Conservation (phyloP, 73 alveolate genomes). For the Paraurostyla sp. region DNA sequence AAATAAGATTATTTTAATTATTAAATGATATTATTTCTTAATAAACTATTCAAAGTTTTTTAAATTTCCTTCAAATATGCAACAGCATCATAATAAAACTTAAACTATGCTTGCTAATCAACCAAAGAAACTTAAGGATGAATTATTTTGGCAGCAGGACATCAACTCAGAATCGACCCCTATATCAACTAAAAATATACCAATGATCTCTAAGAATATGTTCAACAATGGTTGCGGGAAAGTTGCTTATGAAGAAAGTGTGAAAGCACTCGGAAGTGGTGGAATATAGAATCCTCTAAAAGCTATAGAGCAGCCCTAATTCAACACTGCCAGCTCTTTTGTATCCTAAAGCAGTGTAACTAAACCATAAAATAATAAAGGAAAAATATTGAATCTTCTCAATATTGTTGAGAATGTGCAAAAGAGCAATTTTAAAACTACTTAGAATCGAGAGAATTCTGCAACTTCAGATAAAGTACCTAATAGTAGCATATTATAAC, state of each 20-base stretch:
- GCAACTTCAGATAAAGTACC: neutral
- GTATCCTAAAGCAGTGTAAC: no score
- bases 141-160: neutral
- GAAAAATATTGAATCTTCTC: no score
- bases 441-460: neutral
- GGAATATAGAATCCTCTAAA: neutral
- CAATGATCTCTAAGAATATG: neutral
- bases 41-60: no score
- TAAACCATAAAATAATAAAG: no score
- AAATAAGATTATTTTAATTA: no score
- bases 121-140: neutral
- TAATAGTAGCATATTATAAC: neutral
- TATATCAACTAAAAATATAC: neutral
- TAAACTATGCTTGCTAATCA: no score
- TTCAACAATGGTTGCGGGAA: neutral
- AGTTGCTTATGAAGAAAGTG: neutral
- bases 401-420: neutral
- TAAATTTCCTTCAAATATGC: no score
- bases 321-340: no score
- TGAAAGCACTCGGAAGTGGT: neutral
- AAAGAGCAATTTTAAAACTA: neutral
- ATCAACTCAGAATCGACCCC: neutral
- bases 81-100: no score
- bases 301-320: no score
- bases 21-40: no score